Evolutionary conservation across 2,329 filamentous ascomycete species (phyloP).

Genomic region (Fusarium sp.): DNA sequence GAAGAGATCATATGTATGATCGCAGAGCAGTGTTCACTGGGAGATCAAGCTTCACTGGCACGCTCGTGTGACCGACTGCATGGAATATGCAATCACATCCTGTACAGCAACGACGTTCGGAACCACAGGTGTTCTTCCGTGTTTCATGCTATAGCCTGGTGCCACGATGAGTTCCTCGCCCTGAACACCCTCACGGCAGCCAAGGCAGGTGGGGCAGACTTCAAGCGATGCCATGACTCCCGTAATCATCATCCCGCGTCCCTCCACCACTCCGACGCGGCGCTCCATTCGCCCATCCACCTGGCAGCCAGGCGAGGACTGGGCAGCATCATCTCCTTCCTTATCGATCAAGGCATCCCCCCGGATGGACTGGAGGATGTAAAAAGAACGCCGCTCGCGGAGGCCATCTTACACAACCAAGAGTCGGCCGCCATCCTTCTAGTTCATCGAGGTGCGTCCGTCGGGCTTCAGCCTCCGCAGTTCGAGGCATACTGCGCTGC

Average conservation of each 20-base stretch:
- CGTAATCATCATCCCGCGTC: not conserved
- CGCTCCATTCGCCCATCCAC: not conserved
- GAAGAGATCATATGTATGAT: not conserved
- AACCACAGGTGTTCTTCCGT: not conserved
- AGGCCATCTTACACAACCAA: constrained; percentile 1
- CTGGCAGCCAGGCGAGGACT: not conserved
- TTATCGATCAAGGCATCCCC: not conserved
- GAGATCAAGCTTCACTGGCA: not conserved
- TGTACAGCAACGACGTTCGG: not conserved
- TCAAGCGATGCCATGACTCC: not conserved
- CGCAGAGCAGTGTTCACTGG: not conserved
- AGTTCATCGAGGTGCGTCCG: not conserved
- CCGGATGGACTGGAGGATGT: not conserved
- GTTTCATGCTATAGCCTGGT: not conserved
- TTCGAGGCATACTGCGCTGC: not conserved
- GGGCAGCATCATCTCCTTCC: not conserved
- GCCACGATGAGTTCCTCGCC: not conserved
- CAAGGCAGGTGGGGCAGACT: not conserved
- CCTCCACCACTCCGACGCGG: not conserved
- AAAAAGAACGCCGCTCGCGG: not conserved
- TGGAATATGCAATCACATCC: not conserved
- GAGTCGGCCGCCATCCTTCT: constrained; percentile 3
- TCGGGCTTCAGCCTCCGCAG: not conserved
- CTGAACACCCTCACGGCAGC: not conserved
- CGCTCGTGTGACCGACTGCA: not conserved